Percentiles rank a stretch among this genome's conserved stretches.
Evolutionary conservation across 2,329 filamentous ascomycete genomes (phyloP).

Genomic region (Grosmannia clavigera): DNA sequence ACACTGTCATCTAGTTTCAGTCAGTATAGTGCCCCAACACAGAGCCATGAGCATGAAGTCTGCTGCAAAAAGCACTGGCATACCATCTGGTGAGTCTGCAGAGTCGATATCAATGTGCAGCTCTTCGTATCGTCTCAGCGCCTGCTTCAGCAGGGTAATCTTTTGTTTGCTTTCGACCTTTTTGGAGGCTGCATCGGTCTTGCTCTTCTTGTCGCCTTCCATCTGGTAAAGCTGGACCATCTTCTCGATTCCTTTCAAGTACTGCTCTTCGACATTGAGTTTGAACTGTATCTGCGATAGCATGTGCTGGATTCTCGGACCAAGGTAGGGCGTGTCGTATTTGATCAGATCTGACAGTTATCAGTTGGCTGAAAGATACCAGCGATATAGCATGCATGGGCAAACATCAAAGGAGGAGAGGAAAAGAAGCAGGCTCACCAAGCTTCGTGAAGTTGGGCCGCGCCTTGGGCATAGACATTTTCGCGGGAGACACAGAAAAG

Average conservation of each 20-base stretch:
- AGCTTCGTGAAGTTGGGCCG: constrained; percentile 92
- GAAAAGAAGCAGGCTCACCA: constrained; percentile 41
- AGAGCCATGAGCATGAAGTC: too few relatives aligned
- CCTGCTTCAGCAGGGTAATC: constrained; percentile 89
- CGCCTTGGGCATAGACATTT: constrained; percentile 47
- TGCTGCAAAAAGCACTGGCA: constrained; percentile 16
- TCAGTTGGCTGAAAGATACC: background rate
- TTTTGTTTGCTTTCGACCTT: constrained; percentile 95
- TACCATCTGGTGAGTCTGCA: constrained; percentile 69
- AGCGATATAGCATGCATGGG: background rate
- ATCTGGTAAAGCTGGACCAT: constrained; percentile 97
- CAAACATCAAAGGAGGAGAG: background rate
- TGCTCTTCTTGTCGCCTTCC: constrained; percentile 94
- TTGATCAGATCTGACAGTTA: constrained; percentile 73
- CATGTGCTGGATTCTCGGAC: constrained; percentile 97
- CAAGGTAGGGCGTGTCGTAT: constrained; percentile 91
- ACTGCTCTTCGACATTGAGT: constrained; percentile 95
- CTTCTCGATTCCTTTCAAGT: constrained; percentile 97
- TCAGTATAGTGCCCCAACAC: constrained; percentile 15
- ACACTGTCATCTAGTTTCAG: constrained; percentile 71
- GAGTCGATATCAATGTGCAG: constrained; percentile 87
- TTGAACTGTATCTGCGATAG: constrained; percentile 98
- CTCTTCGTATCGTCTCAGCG: constrained; percentile 92
- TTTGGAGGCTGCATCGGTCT: constrained; percentile 78
- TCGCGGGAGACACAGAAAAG: constrained; percentile 1